Evolutionary conservation across 139 green algal species (phyloP).

Genomic region (Coelastrella sp.): DNA sequence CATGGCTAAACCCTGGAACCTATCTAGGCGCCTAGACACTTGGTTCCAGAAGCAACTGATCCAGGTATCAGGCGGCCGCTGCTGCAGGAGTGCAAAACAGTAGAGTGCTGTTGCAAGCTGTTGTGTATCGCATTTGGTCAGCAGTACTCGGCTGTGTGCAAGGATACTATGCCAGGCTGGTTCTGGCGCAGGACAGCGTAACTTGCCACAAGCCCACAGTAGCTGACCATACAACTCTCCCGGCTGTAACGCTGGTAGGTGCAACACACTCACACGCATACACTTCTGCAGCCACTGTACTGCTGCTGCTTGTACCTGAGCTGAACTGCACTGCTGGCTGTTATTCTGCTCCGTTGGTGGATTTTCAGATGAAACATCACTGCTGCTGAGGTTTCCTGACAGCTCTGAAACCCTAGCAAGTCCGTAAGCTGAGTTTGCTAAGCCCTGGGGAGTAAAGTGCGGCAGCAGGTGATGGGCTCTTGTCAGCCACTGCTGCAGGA

Average conservation of each 20-base stretch:
- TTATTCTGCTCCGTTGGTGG: no score
- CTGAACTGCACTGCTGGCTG: not conserved
- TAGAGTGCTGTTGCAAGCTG: not conserved
- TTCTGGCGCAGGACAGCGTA: not conserved
- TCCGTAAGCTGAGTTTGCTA: constrained; percentile 31
- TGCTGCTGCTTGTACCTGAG: not conserved
- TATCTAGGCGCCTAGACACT: not conserved
- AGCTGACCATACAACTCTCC: constrained; percentile 7
- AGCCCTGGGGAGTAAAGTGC: constrained; percentile 15
- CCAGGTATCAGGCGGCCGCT: not conserved
- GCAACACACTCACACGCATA: constrained; percentile 7
- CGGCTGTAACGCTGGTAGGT: not conserved
- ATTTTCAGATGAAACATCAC: no score
- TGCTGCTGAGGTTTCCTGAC: no score
- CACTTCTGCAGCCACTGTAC: constrained; percentile 8
- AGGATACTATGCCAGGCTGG: constrained; percentile 7
- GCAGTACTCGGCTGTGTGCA: not conserved
- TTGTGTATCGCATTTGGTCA: not conserved
- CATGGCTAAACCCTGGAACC: not conserved
- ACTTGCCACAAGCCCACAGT: constrained; percentile 27
- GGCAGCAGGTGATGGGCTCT: constrained; percentile 22
- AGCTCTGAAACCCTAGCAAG: constrained; percentile 2
- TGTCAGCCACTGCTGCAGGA: not conserved
- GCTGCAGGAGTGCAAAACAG: not conserved
- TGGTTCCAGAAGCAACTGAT: not conserved